Percentiles rank a stretch among this genome's conserved stretches.
phyloP scores from a whole-genome alignment of 805 yeast genomes.

The Cyberlindnera samutprakarnensis region DNA sequence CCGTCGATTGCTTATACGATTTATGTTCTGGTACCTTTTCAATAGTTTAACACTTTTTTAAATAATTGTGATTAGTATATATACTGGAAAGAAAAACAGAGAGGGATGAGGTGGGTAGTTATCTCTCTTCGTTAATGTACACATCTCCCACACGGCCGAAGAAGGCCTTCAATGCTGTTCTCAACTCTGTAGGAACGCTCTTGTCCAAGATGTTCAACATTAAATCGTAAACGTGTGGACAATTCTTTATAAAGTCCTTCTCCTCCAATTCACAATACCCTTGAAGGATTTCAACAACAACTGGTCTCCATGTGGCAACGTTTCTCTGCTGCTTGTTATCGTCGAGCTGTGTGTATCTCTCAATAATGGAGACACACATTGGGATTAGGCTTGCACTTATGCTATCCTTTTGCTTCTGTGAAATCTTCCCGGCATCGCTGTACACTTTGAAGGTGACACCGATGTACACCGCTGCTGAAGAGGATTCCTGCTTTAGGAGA shows the following conservation, averaged over 20 bases:
- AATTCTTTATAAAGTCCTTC: constrained; percentile 52
- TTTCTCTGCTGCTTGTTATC: constrained; percentile 72
- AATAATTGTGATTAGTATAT: too few species aligned
- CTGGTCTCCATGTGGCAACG: constrained; percentile 85
- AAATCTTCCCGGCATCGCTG: constrained; percentile 51
- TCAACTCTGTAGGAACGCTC: constrained; percentile 51
- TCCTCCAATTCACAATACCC: constrained; percentile 76
- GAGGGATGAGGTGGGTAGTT: too few species aligned
- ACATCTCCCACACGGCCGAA: constrained; percentile 49
- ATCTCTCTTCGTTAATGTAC: constrained; percentile 24
- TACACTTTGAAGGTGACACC: constrained; percentile 75
- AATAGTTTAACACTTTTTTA: too few species aligned
- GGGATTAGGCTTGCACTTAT: constrained; percentile 53
- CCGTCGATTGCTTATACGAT: too few species aligned
- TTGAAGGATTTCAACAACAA: constrained; percentile 78
- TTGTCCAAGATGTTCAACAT: constrained; percentile 55
- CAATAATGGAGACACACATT: constrained; percentile 63
- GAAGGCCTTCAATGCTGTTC: constrained; percentile 53
- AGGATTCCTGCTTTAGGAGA: constrained; percentile 82
- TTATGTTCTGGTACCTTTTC: too few species aligned
- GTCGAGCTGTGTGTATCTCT: constrained; percentile 63
- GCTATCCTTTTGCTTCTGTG: constrained; percentile 36
- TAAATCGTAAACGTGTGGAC: constrained; percentile 54
- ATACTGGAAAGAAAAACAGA: too few species aligned
- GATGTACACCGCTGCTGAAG: constrained; percentile 81